Evolutionary conservation across 2,329 filamentous ascomycete genomes (phyloP).

Genomic region (Diaporthe humulicola): DNA sequence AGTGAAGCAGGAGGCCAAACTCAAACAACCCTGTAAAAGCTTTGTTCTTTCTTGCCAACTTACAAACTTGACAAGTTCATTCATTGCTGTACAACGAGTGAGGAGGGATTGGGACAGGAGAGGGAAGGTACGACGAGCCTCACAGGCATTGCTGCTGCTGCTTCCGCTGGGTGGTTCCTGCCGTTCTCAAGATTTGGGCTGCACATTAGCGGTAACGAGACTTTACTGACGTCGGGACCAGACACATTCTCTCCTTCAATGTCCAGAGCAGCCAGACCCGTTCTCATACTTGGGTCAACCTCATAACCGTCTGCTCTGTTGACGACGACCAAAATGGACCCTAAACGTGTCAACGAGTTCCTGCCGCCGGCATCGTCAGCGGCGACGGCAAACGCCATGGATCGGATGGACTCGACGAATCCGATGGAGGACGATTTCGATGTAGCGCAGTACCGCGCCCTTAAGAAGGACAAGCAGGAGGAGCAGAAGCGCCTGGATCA

Average conservation of each 20-base stretch:
- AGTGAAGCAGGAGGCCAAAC: background rate
- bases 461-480: slow-evolving; percentile 37
- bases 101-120: too few relatives aligned
- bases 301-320: background rate
- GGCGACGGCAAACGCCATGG: background rate
- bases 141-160: background rate
- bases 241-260: slow-evolving; percentile 5
- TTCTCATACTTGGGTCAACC: too few relatives aligned
- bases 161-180: background rate
- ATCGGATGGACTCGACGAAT: slow-evolving; percentile 10
- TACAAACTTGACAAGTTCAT: background rate
- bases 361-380: slow-evolving; percentile 14
- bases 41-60: background rate
- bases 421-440: slow-evolving; percentile 35
- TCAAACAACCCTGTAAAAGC: background rate
- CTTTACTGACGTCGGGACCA: background rate
- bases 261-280: background rate
- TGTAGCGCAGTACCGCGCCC: slow-evolving; percentile 28
- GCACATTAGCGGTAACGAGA: background rate
- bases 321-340: slow-evolving; percentile 21
- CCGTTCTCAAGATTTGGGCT: background rate
- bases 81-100: background rate
- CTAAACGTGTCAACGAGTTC: slow-evolving; percentile 35
- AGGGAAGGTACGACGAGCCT: background rate
- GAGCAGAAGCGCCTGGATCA: slow-evolving; percentile 35